Base-by-base conservation (phyloP, 2,329 filamentous ascomycete species). In the Pezicula neosporulosa region DNA sequence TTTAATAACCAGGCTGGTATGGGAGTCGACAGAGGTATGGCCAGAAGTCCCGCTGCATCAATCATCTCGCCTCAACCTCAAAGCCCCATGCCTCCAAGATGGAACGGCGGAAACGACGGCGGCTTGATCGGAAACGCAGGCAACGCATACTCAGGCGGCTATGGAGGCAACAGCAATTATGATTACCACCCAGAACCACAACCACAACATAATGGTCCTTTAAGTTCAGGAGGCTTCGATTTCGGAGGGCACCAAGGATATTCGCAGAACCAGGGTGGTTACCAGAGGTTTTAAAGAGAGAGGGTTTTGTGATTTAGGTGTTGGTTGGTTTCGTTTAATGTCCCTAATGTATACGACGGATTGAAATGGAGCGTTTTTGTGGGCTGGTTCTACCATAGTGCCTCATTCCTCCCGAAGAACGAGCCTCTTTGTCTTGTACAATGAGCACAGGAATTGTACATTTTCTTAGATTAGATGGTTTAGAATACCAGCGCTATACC, bases 101-200 rank as follows among this genome's bases (percentile, higher is more conserved):
- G 59, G 59, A 56, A 49, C 24, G 59, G 56, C 6, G 56, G 54
- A 1, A 56, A 57, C 41, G 37, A 46, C 18, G 55, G 56, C n/a
- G 57, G 57, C 27, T 37, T 58, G 38, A 56, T 56, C 21, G 28
- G 49, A 6, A 48, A 53, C 19, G 55, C 54, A n/a, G 50, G 53
- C 9, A 59, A 57, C 24, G 39, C 55, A 6, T 56, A 56, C 45
- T 45, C 47, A 10, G 57, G 55, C 30, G 55, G 46, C 6, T 59
- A 60, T 35, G 50, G 45, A 7, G 53, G 51, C 9, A 27, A 30
- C 42, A 24, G n/a, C n/a, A n/a, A 12, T 6, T 33, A 6, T 33
- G 30, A 33, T 7, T 33, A 6, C 30, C 10, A 10, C 7, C 30
- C 10, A 33, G 9, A 33, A 33, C 9, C 30, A 33, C 30, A 33